Conservation (phyloP, 176 grass and related monocot genomes). For the Phragmites australis region DNA sequence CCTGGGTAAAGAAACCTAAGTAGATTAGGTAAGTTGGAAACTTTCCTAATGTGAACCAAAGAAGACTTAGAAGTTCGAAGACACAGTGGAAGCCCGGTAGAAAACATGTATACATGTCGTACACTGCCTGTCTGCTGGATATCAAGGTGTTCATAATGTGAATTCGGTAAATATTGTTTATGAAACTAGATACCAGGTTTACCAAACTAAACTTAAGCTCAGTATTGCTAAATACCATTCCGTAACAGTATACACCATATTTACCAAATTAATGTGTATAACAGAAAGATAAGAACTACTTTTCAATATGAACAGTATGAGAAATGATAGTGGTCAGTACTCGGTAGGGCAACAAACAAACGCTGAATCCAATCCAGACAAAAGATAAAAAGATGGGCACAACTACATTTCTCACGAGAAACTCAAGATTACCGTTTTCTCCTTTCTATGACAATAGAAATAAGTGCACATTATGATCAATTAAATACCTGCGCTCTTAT, state of each 20-base stretch:
- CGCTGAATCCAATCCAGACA: background rate
- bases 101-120: background rate
- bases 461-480: background rate
- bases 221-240: background rate
- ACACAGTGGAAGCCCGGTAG: background rate
- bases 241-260: background rate
- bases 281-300: background rate
- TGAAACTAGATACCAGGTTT: background rate
- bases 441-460: background rate
- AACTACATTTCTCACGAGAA: background rate
- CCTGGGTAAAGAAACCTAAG: slow-evolving; percentile 17
- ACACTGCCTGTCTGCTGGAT: background rate
- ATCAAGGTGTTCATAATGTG: background rate
- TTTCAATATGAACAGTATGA: background rate
- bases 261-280: background rate
- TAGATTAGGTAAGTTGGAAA: background rate
- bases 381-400: background rate
- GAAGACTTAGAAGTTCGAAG: background rate
- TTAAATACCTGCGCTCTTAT: background rate
- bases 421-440: background rate
- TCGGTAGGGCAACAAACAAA: background rate
- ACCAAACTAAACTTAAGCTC: background rate
- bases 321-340: background rate
- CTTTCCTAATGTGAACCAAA: background rate
- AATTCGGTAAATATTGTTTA: background rate